These are phyloP conservation scores for Cyberlindnera maritima DNA, from an alignment of 805 yeast species.

Conservation along the genomic window DNA sequence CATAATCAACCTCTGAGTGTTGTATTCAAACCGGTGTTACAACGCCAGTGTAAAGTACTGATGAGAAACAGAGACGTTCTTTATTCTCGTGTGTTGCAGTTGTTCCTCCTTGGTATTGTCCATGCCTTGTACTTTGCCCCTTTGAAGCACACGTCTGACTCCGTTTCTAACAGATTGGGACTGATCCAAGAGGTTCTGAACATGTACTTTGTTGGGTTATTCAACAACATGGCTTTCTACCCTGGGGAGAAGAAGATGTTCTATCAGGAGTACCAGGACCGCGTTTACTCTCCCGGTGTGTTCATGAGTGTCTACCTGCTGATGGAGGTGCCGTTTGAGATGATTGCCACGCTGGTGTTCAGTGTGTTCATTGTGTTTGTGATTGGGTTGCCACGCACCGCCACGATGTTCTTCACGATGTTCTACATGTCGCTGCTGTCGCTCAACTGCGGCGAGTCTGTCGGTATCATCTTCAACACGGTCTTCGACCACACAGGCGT, in stretches of 20 bases:
- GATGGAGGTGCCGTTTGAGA: conserved; percentile 68
- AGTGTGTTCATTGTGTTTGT: conserved; percentile 63
- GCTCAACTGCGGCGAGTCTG: conserved; percentile 76
- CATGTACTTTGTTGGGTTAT: conserved; percentile 74
- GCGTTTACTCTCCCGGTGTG: conserved; percentile 61
- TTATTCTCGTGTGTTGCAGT: conserved; percentile 62
- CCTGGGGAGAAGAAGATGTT: conserved; percentile 73
- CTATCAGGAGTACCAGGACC: conserved; percentile 75
- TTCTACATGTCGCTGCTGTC: conserved; percentile 51
- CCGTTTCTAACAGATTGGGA: conserved; percentile 70
- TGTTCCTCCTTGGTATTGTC: conserved; percentile 59
- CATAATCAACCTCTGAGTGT: conserved; percentile 16
- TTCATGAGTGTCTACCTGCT: conserved; percentile 59
- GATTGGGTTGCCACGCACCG: conserved; percentile 69
- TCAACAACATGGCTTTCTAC: conserved; percentile 72
- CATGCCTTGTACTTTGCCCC: conserved; percentile 70
- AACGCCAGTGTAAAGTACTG: conserved; percentile 36
- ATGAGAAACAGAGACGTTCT: conserved; percentile 54
- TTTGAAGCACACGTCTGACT: conserved; percentile 40
- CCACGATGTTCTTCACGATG: conserved; percentile 64
- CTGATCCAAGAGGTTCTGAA: conserved; percentile 71
- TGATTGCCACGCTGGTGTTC: conserved; percentile 55
- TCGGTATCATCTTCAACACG: conserved; percentile 79
- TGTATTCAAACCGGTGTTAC: conserved; percentile 34
- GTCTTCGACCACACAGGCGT: conserved; percentile 72